Percentiles rank a stretch among this genome's conserved stretches.
Evolutionary conservation across 2,329 filamentous ascomycete species (phyloP).

Genomic region (Diplodia corticola): DNA sequence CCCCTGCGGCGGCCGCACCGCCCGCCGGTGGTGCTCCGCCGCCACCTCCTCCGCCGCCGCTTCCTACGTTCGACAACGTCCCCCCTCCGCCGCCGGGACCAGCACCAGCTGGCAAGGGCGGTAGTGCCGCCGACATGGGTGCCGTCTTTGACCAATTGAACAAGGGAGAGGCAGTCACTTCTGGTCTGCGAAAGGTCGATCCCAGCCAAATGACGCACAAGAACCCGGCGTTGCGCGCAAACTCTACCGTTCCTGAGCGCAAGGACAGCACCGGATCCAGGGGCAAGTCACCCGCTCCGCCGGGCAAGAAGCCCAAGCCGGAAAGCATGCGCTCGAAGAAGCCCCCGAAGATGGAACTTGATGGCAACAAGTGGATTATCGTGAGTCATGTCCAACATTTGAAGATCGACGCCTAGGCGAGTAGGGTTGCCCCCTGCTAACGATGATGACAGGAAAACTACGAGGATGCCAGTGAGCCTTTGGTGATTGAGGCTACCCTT

Average conservation of each 20-base stretch:
- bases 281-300: slow-evolving; percentile 83
- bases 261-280: slow-evolving; percentile 58
- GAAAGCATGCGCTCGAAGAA: slow-evolving; percentile 52
- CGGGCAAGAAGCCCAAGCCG: slow-evolving; percentile 59
- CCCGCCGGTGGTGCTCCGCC: slow-evolving; percentile 58
- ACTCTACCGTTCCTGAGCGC: slow-evolving; percentile 65
- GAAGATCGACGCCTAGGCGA: neutral
- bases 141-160: slow-evolving; percentile 93
- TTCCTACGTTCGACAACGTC: slow-evolving; percentile 35
- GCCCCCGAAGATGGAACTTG: slow-evolving; percentile 51
- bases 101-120: slow-evolving; percentile 42
- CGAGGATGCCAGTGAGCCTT: slow-evolving; percentile 69
- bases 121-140: slow-evolving; percentile 62
- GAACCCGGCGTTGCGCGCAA: slow-evolving; percentile 81
- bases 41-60: slow-evolving; percentile 68
- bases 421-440: neutral
- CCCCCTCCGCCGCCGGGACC: slow-evolving; percentile 61
- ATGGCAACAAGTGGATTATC: slow-evolving; percentile 86
- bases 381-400: slow-evolving; percentile 47
- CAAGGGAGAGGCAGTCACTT: slow-evolving; percentile 83
- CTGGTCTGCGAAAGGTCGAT: slow-evolving; percentile 88
- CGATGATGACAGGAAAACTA: slow-evolving; percentile 71
- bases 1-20: slow-evolving; percentile 51
- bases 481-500: slow-evolving; percentile 79
- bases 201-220: slow-evolving; percentile 98